Evolutionary conservation across 495 filamentous ascomycete genomes (phyloP), one percentile per base, ranked within the genome.

Genomic region (Daldinia caldariorum): DNA sequence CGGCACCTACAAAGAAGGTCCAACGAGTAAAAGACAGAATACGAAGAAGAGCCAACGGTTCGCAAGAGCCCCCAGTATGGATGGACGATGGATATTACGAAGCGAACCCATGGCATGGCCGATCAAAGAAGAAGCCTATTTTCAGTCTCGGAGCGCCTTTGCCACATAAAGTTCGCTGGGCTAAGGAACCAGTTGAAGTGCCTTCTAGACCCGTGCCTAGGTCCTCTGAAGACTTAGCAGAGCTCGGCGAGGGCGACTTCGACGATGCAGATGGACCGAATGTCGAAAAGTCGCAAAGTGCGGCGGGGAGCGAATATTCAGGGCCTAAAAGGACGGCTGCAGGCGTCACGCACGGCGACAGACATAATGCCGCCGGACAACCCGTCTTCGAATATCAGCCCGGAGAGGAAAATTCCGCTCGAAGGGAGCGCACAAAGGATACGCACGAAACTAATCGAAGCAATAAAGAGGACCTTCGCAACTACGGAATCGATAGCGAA

Each of bases 141-240:
- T 87, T 80, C 77, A 80, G 80, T 74, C 66, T 86, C 49, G 81
- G 83, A 3, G 83, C 82, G 65, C 83, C 84, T 3, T 61, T 87
- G 22, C 85, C 83, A 4, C 82, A 79, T 63, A 79, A 83, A 13
- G 79, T 84, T 57, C 77, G 84, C 26, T 74, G 82, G 49, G 78
- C 75, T 16, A 85, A 83, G 81, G 78, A 82, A 18, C 79, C 79
- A 4, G 82, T 76, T 7, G 80, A 78, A 45, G 79, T 80, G 49
- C 12, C 43, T 8, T 49, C 54, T 9, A 37, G 43, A 7, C 31
- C 45, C 14, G 47, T n/a, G 13, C 8, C 20, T 10, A 62, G 64
- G 31, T 57, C 67, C 16, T n/a, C 63, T 8, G 63, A 71, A 50
- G 71, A 69, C 7, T 50, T 61, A 56, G 66, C 51, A 50, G 61